These are phyloP conservation scores for Curvularia lunata DNA, from an alignment of 2,329 filamentous ascomycete species.

Conservation along the genomic window DNA sequence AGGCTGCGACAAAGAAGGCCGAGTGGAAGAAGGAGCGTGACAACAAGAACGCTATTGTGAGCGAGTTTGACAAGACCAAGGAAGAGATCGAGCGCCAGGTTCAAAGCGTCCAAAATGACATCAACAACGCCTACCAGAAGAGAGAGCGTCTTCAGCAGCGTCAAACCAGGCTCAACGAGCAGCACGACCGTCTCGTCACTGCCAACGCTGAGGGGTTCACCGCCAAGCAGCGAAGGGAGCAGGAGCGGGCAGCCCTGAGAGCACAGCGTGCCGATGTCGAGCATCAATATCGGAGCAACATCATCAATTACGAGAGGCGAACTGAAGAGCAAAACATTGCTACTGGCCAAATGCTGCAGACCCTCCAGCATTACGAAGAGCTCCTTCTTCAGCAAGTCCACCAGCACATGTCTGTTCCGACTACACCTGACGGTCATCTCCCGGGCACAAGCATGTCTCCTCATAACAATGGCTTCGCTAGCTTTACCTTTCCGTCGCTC, in stretches of 20 bases:
- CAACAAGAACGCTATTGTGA: slow-evolving; percentile 57
- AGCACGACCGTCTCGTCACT: slow-evolving; percentile 72
- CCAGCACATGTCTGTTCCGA: slow-evolving; percentile 50
- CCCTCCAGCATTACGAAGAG: slow-evolving; percentile 49
- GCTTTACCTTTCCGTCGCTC: slow-evolving; percentile 47
- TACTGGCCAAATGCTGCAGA: slow-evolving; percentile 45
- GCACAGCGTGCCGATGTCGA: slow-evolving; percentile 45
- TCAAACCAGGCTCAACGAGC: slow-evolving; percentile 74
- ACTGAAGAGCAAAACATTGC: slow-evolving; percentile 49
- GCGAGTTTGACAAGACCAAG: slow-evolving; percentile 68
- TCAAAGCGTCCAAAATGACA: slow-evolving; percentile 68
- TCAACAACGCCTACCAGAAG: slow-evolving; percentile 68
- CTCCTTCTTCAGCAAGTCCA: slow-evolving; percentile 50
- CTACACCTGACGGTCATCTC: slow-evolving; percentile 66
- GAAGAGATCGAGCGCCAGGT: slow-evolving; percentile 67
- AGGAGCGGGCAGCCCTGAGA: slow-evolving; percentile 49
- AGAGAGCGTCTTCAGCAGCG: slow-evolving; percentile 74
- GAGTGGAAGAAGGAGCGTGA: slow-evolving; percentile 63
- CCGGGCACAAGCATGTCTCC: slow-evolving; percentile 58
- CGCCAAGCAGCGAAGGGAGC: slow-evolving; percentile 60
- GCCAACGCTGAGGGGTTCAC: slow-evolving; percentile 70
- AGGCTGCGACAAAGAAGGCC: slow-evolving; percentile 64
- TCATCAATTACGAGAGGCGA: slow-evolving; percentile 48
- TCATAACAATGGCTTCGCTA: slow-evolving; percentile 43
- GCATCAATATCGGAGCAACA: slow-evolving; percentile 48